A percentile compares a stretch with the other conserved stretches of the same genome.
Evolutionary conservation across 2,329 filamentous ascomycete species (phyloP).

Genomic region (Zasmidium cellare): DNA sequence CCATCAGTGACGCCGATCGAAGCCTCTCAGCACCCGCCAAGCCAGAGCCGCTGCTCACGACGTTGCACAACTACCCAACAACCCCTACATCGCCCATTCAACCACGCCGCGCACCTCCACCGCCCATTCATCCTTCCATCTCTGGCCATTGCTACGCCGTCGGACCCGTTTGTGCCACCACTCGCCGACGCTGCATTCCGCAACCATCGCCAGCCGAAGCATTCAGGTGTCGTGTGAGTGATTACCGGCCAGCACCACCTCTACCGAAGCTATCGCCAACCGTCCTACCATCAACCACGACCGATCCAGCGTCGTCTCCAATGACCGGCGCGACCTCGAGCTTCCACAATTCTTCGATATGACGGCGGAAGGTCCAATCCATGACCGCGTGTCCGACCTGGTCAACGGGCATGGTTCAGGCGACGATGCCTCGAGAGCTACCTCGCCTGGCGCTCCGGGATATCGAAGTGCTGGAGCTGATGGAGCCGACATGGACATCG

Average conservation of each 20-base stretch:
- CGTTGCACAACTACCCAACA: not conserved
- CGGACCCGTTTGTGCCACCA: not conserved
- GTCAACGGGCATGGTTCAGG: slow-evolving; percentile 40
- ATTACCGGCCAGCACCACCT: not conserved
- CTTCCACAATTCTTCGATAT: slow-evolving; percentile 20
- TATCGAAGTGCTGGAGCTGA: slow-evolving; percentile 36
- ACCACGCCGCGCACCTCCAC: not conserved
- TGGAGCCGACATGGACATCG: slow-evolving; percentile 43
- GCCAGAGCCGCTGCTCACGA: not conserved
- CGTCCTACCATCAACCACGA: not conserved
- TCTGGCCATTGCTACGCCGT: not conserved
- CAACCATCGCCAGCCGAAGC: not conserved
- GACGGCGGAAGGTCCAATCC: slow-evolving; percentile 25
- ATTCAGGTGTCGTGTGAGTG: slow-evolving; percentile 3
- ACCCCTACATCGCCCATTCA: not conserved
- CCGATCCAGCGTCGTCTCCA: slow-evolving; percentile 5
- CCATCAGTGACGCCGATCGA: slow-evolving; percentile 3
- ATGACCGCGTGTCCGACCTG: slow-evolving; percentile 42
- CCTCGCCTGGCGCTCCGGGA: slow-evolving; percentile 71
- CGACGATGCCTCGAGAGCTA: slow-evolving; percentile 79
- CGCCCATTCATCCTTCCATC: not conserved
- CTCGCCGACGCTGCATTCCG: not conserved
- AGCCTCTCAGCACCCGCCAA: not conserved
- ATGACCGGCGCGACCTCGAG: slow-evolving; percentile 20
- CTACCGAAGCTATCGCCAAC: not conserved